phyloP scores from a whole-genome alignment of 192 early-diverging fungal species.

The Neocallimastix lanati region DNA sequence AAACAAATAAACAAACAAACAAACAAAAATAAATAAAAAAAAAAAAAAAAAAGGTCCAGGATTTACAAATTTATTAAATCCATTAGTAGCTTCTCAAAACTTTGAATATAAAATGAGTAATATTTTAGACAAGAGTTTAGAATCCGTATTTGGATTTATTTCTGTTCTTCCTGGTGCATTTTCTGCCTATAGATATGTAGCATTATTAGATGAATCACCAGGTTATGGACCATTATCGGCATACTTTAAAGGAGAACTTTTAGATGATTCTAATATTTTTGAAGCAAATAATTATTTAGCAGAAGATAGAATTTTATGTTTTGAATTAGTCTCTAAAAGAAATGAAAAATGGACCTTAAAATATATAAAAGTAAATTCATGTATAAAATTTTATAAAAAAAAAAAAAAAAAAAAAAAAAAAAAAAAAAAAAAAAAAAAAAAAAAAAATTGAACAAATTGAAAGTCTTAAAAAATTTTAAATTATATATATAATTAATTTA shows the following conservation, averaged over 20 bases:
- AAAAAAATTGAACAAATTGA: no score
- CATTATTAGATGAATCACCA: constrained; percentile 37
- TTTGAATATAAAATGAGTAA: constrained; percentile 62
- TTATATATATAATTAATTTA: no score
- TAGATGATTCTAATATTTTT: constrained; percentile 31
- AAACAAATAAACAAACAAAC: no score
- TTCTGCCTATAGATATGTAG: constrained; percentile 55
- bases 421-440: no score
- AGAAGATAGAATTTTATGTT: constrained; percentile 62
- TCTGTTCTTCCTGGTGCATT: constrained; percentile 80
- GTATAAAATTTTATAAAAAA: background rate
- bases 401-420: background rate
- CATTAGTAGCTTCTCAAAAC: constrained; percentile 59
- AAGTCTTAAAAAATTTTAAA: no score
- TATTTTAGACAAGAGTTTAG: constrained; percentile 62
- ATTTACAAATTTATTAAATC: constrained; percentile 42
- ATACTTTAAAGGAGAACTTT: constrained; percentile 58
- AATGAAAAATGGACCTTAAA: constrained; percentile 45
- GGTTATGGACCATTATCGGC: constrained; percentile 41
- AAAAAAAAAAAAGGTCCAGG: background rate
- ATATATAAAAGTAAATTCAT: constrained; percentile 31
- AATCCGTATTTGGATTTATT: constrained; percentile 86
- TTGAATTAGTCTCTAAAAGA: constrained; percentile 56
- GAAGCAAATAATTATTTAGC: constrained; percentile 30
- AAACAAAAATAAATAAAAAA: no score